Conservation (phyloP, 352 stramenopile genomes). For the Globisporangium acanthophoron region DNA sequence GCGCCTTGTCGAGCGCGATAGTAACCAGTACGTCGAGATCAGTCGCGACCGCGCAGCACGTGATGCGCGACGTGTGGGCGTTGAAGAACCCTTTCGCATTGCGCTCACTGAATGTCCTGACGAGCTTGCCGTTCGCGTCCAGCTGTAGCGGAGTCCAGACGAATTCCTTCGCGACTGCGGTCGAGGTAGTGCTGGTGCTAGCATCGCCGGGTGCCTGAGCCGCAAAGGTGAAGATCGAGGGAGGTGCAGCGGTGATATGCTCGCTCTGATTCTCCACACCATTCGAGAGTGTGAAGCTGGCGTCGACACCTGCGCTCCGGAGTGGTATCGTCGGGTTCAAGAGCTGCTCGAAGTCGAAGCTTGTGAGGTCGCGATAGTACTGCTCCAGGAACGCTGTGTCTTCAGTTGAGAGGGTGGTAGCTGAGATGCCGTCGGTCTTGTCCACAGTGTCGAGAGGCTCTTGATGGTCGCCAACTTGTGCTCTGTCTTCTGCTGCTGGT, state of each 20-base stretch:
- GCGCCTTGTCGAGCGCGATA: conserved; percentile 35
- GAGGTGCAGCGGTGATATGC: background rate
- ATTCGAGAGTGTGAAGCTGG: background rate
- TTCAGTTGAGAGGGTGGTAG: background rate
- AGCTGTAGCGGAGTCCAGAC: conserved; percentile 6
- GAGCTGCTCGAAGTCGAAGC: conserved; percentile 46
- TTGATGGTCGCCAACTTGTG: background rate
- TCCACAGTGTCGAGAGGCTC: background rate
- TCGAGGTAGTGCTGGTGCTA: background rate
- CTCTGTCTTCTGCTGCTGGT: background rate
- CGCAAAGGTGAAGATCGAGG: background rate
- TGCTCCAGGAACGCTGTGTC: conserved; percentile 12
- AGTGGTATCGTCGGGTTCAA: conserved; percentile 26
- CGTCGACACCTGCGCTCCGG: background rate
- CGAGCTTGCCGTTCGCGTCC: conserved; percentile 14
- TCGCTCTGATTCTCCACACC: background rate
- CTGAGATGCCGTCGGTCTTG: background rate
- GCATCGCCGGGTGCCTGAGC: background rate
- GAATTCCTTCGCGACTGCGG: background rate
- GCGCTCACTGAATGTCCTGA: conserved; percentile 18
- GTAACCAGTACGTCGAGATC: conserved; percentile 39
- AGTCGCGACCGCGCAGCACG: conserved; percentile 31
- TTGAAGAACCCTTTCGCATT: conserved; percentile 27
- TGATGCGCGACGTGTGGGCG: conserved; percentile 43
- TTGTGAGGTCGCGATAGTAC: conserved; percentile 30